These are phyloP conservation scores for Moniliophthora roreri DNA, from an alignment of 1,284 basidiomycete species.

Conservation along the genomic window DNA sequence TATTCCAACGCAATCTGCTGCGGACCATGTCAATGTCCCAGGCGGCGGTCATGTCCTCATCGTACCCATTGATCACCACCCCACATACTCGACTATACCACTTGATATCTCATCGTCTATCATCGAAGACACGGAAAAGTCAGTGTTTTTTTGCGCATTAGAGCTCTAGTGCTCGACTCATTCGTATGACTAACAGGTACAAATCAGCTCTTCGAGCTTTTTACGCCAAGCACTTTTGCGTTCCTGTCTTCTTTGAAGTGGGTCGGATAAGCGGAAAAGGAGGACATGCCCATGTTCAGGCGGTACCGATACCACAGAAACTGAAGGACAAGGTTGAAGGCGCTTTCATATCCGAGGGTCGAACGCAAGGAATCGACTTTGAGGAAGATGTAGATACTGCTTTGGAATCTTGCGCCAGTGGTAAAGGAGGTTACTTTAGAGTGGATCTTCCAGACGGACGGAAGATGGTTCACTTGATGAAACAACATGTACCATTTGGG, in stretches of 20 bases:
- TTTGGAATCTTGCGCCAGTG: conserved; percentile 50
- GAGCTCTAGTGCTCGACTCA: conserved; percentile 1
- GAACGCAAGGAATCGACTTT: conserved; percentile 61
- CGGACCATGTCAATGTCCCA: conserved; percentile 59
- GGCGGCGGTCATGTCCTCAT: conserved; percentile 94
- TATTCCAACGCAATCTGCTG: conserved; percentile 68
- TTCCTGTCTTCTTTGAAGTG: conserved; percentile 85
- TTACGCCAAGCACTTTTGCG: conserved; percentile 70
- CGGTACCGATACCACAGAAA: conserved; percentile 74
- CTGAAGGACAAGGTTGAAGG: conserved; percentile 64
- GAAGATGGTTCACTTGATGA: conserved; percentile 83
- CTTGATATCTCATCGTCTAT: conserved; percentile 75
- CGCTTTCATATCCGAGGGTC: conserved; percentile 70
- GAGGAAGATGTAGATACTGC: conserved; percentile 68
- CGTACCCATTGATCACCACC: conserved; percentile 75
- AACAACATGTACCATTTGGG: conserved; percentile 76
- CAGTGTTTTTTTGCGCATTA: conserved; percentile 18
- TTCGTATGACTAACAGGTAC: conserved; percentile 51
- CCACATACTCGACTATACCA: conserved; percentile 69
- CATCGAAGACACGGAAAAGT: conserved; percentile 77
- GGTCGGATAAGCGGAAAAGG: conserved; percentile 80
- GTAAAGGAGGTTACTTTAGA: conserved; percentile 78
- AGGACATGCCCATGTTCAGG: conserved; percentile 93
- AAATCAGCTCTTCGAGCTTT: conserved; percentile 73
- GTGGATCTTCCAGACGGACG: conserved; percentile 88